These are phyloP conservation scores for Candida sithepensis DNA, from an alignment of 805 yeast species.

Conservation along the genomic window DNA sequence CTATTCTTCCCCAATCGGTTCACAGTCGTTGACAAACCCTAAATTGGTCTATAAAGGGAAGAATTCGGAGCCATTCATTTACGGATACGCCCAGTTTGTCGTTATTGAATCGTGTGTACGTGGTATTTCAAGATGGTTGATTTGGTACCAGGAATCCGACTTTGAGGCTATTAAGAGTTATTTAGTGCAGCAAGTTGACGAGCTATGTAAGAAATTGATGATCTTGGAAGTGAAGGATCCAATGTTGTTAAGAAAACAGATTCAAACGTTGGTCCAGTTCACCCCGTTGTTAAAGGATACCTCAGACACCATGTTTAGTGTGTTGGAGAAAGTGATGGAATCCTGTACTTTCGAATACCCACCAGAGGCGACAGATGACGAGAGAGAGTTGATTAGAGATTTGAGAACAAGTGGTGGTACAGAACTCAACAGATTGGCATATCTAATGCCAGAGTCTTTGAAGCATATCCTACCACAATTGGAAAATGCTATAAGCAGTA, in stretches of 20 bases:
- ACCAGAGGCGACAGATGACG: conserved; percentile 52
- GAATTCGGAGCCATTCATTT: conserved; percentile 61
- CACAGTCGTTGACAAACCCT: conserved; percentile 52
- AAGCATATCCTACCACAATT: conserved; percentile 77
- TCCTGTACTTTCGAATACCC: conserved; percentile 85
- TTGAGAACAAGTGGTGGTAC: conserved; percentile 90
- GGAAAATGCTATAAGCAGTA: conserved; percentile 73
- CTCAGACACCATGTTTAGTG: conserved; percentile 69
- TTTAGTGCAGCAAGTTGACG: conserved; percentile 55
- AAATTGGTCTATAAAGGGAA: conserved; percentile 54
- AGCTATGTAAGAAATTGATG: conserved; percentile 68
- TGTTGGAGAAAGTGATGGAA: conserved; percentile 78
- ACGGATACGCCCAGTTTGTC: conserved; percentile 78
- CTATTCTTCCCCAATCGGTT: conserved; percentile 69
- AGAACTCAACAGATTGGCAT: conserved; percentile 89
- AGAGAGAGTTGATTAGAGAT: conserved; percentile 77
- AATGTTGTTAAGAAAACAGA: conserved; percentile 72
- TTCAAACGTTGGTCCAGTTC: conserved; percentile 91
- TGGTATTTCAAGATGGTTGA: conserved; percentile 93
- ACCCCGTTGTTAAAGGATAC: conserved; percentile 84
- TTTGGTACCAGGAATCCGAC: conserved; percentile 71
- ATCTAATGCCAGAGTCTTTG: conserved; percentile 89
- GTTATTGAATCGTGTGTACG: conserved; percentile 86
- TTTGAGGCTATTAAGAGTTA: conserved; percentile 51
- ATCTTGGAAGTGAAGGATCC: conserved; percentile 79